Evolutionary conservation across 805 yeast genomes (phyloP).

Genomic region (Candida oleophila): DNA sequence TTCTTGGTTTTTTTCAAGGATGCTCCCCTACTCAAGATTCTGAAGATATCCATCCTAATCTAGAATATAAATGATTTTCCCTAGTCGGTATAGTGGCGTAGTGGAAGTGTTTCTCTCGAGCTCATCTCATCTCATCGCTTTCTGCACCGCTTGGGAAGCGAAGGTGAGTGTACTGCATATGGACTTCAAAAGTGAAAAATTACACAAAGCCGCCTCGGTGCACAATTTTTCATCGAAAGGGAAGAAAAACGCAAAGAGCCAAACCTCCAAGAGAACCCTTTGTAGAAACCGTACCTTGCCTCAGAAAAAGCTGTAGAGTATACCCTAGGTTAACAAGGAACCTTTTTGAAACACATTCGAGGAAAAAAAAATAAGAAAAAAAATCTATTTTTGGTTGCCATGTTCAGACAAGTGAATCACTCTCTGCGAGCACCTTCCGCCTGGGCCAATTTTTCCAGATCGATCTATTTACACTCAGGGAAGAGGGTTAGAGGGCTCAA

Average conservation of each 20-base stretch:
- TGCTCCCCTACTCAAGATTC: constrained; percentile 85
- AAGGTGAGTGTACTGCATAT: background rate
- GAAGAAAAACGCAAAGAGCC: background rate
- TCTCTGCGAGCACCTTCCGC: background rate
- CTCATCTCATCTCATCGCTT: constrained; percentile 1
- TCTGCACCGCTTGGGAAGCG: background rate
- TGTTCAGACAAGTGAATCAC: background rate
- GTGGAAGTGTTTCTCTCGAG: background rate
- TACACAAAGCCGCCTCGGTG: background rate
- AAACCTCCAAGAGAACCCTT: background rate
- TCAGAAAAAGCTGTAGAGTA: background rate
- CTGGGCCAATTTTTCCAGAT: constrained; percentile 13
- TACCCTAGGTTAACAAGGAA: too few species aligned
- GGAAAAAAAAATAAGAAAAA: too few species aligned
- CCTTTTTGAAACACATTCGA: too few species aligned
- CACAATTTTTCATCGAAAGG: background rate
- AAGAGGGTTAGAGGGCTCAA: constrained; percentile 69
- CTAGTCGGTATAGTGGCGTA: background rate
- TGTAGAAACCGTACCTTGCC: background rate
- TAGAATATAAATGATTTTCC: background rate
- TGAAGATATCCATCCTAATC: constrained; percentile 77
- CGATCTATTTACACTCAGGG: constrained; percentile 45
- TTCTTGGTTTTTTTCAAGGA: constrained; percentile 59
- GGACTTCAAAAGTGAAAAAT: background rate
- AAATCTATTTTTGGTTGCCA: background rate